Evolutionary conservation across 2,329 filamentous ascomycete genomes (phyloP), one percentile per base, ranked within the genome.

Genomic region (Albophoma yamanashiensis): DNA sequence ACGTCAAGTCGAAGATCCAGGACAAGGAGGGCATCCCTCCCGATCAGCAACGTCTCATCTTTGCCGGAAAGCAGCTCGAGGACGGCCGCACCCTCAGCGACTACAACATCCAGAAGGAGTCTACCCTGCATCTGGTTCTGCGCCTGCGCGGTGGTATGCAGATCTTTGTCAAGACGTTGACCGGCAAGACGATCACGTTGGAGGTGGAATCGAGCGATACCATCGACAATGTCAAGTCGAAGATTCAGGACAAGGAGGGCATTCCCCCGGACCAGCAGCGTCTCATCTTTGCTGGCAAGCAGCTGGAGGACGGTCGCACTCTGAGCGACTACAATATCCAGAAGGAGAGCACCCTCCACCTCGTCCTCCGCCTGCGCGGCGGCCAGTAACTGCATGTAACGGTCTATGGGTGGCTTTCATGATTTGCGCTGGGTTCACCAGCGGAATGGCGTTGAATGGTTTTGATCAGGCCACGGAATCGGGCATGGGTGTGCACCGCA

Each of bases 221-320:
- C 58, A 96, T 96, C 74, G 92, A 96, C 80, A 96, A 97, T 64
- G 92, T 97, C 56, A 97, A 97, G 86, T 86, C 83, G 59, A 97
- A 97, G 85, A 97, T 97, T 60, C 93, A 97, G 76, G 93, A 97
- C 72, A 97, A 97, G 85, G 92, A 97, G 78, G 93, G 93, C 55
- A 97, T 97, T 61, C 93, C 92, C 56, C 92, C 92, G 22, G 92
- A 97, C 74, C 92, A 97, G 77, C 92, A 97, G 80, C 92, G 92
- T 70, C 78, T 97, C 64, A 97, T 97, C 75, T 97, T 97, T 69
- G 92, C 92, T 62, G 92, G 92, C 64, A 97, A 97, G 84, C 92
- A 97, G 75, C 84, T 97, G 20, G 92, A 97, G 75, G 92, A 97
- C 67, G 92, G 92, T 65, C 91, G 92, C 61, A 96, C 92, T 39